phyloP scores from a whole-genome alignment of 805 yeast genomes.

The Candida coquimbonensis region DNA sequence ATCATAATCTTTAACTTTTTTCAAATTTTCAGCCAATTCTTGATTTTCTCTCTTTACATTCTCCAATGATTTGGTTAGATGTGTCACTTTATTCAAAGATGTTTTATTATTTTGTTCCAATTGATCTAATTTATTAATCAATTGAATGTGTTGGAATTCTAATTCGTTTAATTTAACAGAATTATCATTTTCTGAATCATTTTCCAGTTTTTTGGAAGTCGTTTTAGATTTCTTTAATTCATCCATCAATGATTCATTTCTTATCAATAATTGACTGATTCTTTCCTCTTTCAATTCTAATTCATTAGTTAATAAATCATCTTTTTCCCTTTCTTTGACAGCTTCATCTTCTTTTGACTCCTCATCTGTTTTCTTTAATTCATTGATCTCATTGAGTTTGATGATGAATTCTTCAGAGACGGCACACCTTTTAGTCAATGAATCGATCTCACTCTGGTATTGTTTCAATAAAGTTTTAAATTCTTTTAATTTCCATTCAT shows the following conservation, averaged over 20 bases:
- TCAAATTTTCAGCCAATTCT: conserved; percentile 41
- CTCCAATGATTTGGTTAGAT: conserved; percentile 29
- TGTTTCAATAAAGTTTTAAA: conserved; percentile 60
- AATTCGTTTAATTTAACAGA: conserved; percentile 42
- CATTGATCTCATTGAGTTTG: conserved; percentile 31
- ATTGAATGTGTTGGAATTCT: conserved; percentile 62
- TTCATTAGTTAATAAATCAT: conserved; percentile 45
- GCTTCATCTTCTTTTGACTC: conserved; percentile 34
- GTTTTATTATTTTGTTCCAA: conserved; percentile 27
- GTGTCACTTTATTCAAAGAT: conserved; percentile 9
- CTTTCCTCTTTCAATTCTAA: conserved; percentile 68
- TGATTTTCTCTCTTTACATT: conserved; percentile 40
- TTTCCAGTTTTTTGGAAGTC: conserved; percentile 30
- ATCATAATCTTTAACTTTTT: conserved; percentile 61
- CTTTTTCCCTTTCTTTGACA: conserved; percentile 44
- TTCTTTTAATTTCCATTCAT: conserved; percentile 54
- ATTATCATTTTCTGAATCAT: conserved; percentile 33
- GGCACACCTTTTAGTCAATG: conserved; percentile 70
- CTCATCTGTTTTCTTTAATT: not conserved
- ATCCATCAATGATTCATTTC: conserved; percentile 68
- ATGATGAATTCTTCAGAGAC: conserved; percentile 66
- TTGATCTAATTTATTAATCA: conserved; percentile 52
- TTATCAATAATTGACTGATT: conserved; percentile 60
- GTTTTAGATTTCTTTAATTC: conserved; percentile 49
- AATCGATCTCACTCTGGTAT: conserved; percentile 86